Conservation (phyloP, 108 stramenopile species). For the Skeletonema tropicum region DNA sequence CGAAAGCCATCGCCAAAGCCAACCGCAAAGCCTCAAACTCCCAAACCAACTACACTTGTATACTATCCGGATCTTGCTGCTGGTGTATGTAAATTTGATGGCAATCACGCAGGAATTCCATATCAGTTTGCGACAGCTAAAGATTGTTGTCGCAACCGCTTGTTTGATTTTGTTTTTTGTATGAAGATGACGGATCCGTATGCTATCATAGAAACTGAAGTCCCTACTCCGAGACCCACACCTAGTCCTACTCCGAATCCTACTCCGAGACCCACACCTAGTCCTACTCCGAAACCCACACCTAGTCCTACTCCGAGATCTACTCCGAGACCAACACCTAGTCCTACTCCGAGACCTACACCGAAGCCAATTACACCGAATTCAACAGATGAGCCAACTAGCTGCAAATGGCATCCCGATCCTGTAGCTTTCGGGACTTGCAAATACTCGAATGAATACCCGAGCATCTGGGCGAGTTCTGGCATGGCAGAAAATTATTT, state of each 20-base stretch:
- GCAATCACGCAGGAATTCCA: conserved; percentile 16
- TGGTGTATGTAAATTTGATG: conserved; percentile 37
- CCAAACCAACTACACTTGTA: background rate
- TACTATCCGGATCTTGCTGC: conserved; percentile 27
- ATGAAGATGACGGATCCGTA: conserved; percentile 16
- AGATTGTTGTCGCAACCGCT: conserved; percentile 22
- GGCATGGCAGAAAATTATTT: background rate
- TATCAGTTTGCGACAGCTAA: conserved; percentile 19
- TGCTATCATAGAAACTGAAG: background rate
- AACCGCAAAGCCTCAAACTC: background rate
- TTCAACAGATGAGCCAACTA: background rate
- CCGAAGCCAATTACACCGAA: conserved; percentile 1
- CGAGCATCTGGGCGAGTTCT: background rate
- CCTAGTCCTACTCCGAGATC: background rate
- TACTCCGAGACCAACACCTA: background rate
- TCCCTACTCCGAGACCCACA: background rate
- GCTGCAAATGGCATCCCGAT: conserved; percentile 1
- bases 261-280: too few species aligned
- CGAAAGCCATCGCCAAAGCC: background rate
- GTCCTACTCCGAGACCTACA: background rate
- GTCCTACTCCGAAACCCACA: conserved; percentile 1
- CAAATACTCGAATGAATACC: background rate
- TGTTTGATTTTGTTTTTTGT: conserved; percentile 26
- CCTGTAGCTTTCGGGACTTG: background rate
- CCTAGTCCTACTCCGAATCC: too few species aligned